A percentile compares a stretch with the other conserved stretches of the same genome.
These are phyloP conservation scores for Penicillium sp. DNA, from an alignment of 2,329 filamentous ascomycete genomes.

Conservation along the genomic window DNA sequence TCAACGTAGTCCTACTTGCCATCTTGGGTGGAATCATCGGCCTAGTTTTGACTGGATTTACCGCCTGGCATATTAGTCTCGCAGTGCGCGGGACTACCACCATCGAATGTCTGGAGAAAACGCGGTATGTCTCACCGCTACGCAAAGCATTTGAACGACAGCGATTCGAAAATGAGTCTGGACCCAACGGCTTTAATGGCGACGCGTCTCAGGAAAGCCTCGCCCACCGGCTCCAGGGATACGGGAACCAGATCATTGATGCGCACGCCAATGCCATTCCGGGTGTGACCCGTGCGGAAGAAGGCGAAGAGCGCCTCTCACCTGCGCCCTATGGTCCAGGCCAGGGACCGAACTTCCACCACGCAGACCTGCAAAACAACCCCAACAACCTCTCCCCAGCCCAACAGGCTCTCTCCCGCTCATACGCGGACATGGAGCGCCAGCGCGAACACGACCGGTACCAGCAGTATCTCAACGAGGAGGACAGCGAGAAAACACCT, in stretches of 20 bases:
- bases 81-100: slow-evolving; percentile 81
- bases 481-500: slow-evolving; percentile 82
- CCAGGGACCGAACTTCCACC: slow-evolving; percentile 7
- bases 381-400: slow-evolving; percentile 43
- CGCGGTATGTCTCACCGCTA: slow-evolving; percentile 82
- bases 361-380: slow-evolving; percentile 5
- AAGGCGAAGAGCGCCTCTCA: slow-evolving; percentile 66
- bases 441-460: slow-evolving; percentile 68
- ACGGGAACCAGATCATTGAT: slow-evolving; percentile 74
- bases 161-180: slow-evolving; percentile 52
- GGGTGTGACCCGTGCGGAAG: slow-evolving; percentile 76
- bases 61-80: slow-evolving; percentile 85
- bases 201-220: slow-evolving; percentile 36
- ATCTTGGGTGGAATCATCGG: slow-evolving; percentile 90
- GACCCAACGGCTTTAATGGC: slow-evolving; percentile 23
- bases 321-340: slow-evolving; percentile 28
- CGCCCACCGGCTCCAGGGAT: slow-evolving; percentile 53
- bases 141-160: slow-evolving; percentile 68
- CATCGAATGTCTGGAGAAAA: slow-evolving; percentile 95
- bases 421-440: slow-evolving; percentile 60
- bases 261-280: slow-evolving; percentile 80
- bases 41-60: slow-evolving; percentile 84
- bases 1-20: slow-evolving; percentile 86
- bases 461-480: slow-evolving; percentile 81
- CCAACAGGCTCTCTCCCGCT: slow-evolving; percentile 45